A percentile compares a stretch with the other conserved stretches of the same genome.
phyloP scores from a whole-genome alignment of 352 stramenopile species.

The Phytophthora boehmeriae region DNA sequence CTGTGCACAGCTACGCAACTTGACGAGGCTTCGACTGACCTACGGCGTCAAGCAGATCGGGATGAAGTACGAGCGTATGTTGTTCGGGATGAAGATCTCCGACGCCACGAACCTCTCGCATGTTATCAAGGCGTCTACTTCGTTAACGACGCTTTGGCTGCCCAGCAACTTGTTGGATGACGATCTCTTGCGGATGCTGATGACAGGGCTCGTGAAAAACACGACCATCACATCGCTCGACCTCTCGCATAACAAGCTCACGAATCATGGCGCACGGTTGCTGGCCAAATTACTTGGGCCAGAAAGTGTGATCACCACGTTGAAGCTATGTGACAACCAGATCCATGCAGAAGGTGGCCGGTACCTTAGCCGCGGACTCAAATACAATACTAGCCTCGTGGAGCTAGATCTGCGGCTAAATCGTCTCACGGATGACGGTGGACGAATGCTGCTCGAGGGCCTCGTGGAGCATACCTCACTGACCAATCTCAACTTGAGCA shows the following conservation, averaged over 20 bases:
- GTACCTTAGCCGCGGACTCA: slow-evolving; percentile 91
- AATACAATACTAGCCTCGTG: slow-evolving; percentile 89
- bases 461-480: slow-evolving; percentile 71
- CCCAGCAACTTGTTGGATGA: slow-evolving; percentile 92
- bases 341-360: slow-evolving; percentile 92
- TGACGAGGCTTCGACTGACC: slow-evolving; percentile 84
- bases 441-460: slow-evolving; percentile 88
- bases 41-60: slow-evolving; percentile 92
- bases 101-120: slow-evolving; percentile 91
- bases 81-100: slow-evolving; percentile 96
- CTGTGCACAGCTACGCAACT: slow-evolving; percentile 86
- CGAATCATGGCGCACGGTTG: slow-evolving; percentile 91
- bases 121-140: slow-evolving; percentile 81
- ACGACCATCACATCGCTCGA: slow-evolving; percentile 93
- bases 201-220: slow-evolving; percentile 93
- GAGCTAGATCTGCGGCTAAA: slow-evolving; percentile 93
- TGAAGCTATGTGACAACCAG: slow-evolving; percentile 93
- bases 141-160: slow-evolving; percentile 90
- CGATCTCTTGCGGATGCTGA: slow-evolving; percentile 93
- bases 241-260: slow-evolving; percentile 96
- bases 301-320: slow-evolving; percentile 88
- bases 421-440: slow-evolving; percentile 91
- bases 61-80: slow-evolving; percentile 95
- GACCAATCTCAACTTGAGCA: slow-evolving; percentile 84
- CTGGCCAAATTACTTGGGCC: slow-evolving; percentile 90